Evolutionary conservation across 163 green algal genomes (phyloP).

Genomic region (Chlorella variabilis): DNA sequence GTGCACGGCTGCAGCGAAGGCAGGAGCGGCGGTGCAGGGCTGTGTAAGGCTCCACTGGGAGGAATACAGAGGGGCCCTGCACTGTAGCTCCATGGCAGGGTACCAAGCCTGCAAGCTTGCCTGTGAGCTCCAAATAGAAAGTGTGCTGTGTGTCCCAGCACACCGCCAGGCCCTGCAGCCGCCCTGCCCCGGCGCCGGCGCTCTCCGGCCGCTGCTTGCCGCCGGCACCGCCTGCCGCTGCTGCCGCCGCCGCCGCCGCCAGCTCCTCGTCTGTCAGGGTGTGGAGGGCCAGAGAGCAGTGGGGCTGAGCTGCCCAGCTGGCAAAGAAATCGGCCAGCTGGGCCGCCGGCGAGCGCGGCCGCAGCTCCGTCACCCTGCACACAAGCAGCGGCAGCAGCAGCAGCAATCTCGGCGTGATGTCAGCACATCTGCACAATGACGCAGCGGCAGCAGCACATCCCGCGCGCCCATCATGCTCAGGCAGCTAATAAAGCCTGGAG

Average conservation of each 20-base stretch:
- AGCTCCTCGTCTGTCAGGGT: neutral
- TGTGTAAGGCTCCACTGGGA: too few relatives aligned
- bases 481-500: too few relatives aligned
- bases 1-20: constrained; percentile 3
- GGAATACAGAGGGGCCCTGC: too few relatives aligned
- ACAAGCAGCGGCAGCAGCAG: neutral
- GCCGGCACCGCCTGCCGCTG: neutral
- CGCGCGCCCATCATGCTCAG: too few relatives aligned
- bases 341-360: neutral
- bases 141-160: constrained; percentile 31
- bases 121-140: constrained; percentile 25
- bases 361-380: constrained; percentile 27
- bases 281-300: constrained; percentile 24
- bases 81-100: too few relatives aligned
- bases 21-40: too few relatives aligned
- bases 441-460: too few relatives aligned
- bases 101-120: neutral
- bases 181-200: neutral
- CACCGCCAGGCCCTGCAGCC: constrained; percentile 36
- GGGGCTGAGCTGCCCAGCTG: constrained; percentile 16
- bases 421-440: too few relatives aligned
- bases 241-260: neutral
- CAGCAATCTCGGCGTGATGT: too few relatives aligned
- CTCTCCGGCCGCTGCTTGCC: neutral
- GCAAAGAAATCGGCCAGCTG: constrained; percentile 33